These are phyloP conservation scores for Penicillium cataractarum DNA, from an alignment of 495 filamentous ascomycete species.

Conservation along the genomic window DNA sequence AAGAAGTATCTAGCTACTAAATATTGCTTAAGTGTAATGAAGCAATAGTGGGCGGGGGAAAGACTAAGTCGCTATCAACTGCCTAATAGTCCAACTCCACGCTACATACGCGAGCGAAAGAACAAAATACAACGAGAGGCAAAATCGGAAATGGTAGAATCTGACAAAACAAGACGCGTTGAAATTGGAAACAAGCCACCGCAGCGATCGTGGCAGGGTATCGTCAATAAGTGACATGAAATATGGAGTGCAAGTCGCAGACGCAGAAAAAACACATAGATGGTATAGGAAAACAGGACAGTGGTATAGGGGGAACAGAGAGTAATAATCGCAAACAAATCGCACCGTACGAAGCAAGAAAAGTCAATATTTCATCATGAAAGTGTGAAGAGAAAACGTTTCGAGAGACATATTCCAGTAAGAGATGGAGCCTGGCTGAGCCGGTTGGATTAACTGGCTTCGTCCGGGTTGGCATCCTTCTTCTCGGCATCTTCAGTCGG, in stretches of 20 bases:
- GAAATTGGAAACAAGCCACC: slow-evolving; percentile 24
- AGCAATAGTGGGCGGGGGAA: background rate
- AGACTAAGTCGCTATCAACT: background rate
- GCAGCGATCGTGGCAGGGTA: slow-evolving; percentile 29
- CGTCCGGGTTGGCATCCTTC: slow-evolving; percentile 12
- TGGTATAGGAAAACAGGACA: slow-evolving; percentile 24
- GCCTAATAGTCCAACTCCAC: slow-evolving; percentile 10
- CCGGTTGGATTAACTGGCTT: slow-evolving; percentile 7
- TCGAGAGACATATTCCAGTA: background rate
- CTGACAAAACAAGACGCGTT: background rate
- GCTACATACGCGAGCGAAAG: slow-evolving; percentile 1
- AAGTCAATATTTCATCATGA: background rate
- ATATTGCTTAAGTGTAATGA: background rate
- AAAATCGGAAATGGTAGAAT: background rate
- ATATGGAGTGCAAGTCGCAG: slow-evolving; percentile 11
- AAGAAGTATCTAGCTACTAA: background rate
- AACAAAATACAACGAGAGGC: background rate
- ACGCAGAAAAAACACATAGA: background rate
- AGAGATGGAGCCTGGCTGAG: slow-evolving; percentile 6
- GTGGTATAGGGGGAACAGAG: slow-evolving; percentile 22
- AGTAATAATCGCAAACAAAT: slow-evolving; percentile 6
- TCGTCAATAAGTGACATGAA: slow-evolving; percentile 33
- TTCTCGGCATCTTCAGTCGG: slow-evolving; percentile 13
- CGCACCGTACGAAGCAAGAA: slow-evolving; percentile 4
- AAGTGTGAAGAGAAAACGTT: background rate